Evolutionary conservation across 305 asterid genomes (phyloP), one percentile per base, ranked within the genome.

Genomic region (Rubia balearica): DNA sequence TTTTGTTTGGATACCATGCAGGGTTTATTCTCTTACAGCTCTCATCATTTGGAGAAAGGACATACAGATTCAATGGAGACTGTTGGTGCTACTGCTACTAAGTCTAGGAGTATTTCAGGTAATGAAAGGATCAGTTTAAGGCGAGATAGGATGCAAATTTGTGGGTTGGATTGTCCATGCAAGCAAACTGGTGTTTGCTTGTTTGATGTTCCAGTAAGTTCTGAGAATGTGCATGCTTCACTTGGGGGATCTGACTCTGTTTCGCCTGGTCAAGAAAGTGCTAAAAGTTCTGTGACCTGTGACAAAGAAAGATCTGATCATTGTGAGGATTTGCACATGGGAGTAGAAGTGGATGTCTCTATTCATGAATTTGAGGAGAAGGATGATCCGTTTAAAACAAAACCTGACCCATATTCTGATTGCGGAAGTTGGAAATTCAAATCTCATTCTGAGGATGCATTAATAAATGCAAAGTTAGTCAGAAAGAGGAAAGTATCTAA

Each of bases 141-240:
- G 68, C 70, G 70, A 76, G 72, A 72, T 73, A 71, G 81, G 43
- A 70, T 74, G 65, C 83, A 77, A 70, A 77, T 72, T 81, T 83
- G 77, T 78, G 87, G 75, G 63, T 74, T 82, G 78, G 85, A 78
- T 78, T 82, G 75, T 76, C 75, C 81, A 48, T 73, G 79, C 78
- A 78, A 79, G 78, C 85, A 71, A 70, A 71, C 69, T 68, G 88
- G 78, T 77, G 72, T 43, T 71, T 55, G 79, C 67, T 81, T 86
- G 76, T 75, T 80, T 84, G 96, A 90, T 72, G 91, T 84, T 82
- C 92, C 96, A 43, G 76, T 85, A 64, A 78, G 81, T 75, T 85
- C 87, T 51, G 85, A 72, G 82, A 74, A 79, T 69, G 86, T 70
- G 65, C 68, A 76, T 59, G 74, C 75, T 55, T 76, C 82, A 43